Percentiles rank a stretch among this genome's conserved stretches.
These are phyloP conservation scores for Orbilia brochopaga DNA, from an alignment of 2,329 filamentous ascomycete species.

Conservation along the genomic window DNA sequence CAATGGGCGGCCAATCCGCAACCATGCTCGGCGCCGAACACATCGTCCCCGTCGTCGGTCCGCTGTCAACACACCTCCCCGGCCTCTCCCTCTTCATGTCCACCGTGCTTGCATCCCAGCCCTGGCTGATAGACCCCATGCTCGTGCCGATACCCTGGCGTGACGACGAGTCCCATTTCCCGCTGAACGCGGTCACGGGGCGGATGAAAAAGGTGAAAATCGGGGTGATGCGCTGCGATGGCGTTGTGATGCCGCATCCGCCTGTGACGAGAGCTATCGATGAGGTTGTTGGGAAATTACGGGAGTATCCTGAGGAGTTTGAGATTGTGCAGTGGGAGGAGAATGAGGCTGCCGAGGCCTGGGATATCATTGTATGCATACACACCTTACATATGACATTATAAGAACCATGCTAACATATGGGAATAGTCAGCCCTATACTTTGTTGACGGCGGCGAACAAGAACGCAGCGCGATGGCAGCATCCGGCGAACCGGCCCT, in stretches of 20 bases:
- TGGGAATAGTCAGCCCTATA: slow-evolving; percentile 61
- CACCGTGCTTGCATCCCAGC: slow-evolving; percentile 34
- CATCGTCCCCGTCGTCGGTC: slow-evolving; percentile 63
- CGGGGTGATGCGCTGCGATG: slow-evolving; percentile 68
- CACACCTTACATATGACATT: not conserved
- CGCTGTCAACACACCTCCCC: slow-evolving; percentile 61
- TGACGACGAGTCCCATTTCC: slow-evolving; percentile 30
- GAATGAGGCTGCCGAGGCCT: slow-evolving; percentile 63
- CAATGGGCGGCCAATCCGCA: slow-evolving; percentile 55
- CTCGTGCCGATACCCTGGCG: slow-evolving; percentile 50
- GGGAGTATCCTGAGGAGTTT: slow-evolving; percentile 60
- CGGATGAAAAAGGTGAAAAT: slow-evolving; percentile 63
- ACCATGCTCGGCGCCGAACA: slow-evolving; percentile 60
- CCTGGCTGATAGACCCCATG: slow-evolving; percentile 51
- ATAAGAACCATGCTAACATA: no score
- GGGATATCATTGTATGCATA: slow-evolving; percentile 61
- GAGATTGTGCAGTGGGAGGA: slow-evolving; percentile 66
- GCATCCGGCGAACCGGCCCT: slow-evolving; percentile 66
- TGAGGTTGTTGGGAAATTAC: slow-evolving; percentile 64
- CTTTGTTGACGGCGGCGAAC: slow-evolving; percentile 67
- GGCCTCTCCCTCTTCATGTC: slow-evolving; percentile 50
- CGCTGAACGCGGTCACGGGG: slow-evolving; percentile 42
- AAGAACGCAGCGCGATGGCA: slow-evolving; percentile 63
- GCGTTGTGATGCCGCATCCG: slow-evolving; percentile 67
- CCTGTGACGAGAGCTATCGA: slow-evolving; percentile 66